Evolutionary conservation across 148 eudicot species (phyloP).

Genomic region (Polygonum maritimum): DNA sequence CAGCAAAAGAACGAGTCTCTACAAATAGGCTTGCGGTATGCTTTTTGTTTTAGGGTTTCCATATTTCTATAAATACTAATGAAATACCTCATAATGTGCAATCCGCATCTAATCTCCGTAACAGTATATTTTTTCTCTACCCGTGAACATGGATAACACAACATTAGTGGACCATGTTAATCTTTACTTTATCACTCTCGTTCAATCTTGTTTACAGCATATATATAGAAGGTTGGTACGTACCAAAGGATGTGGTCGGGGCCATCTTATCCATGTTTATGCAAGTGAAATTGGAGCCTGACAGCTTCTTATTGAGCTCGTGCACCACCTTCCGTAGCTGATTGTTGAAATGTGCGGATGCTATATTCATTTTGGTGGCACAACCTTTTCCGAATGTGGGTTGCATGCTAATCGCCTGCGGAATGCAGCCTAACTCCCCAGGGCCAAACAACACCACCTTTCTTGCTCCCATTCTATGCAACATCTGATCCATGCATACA

Average conservation of each 20-base stretch:
- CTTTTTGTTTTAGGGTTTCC: no score
- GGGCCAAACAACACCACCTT: conserved; percentile 39
- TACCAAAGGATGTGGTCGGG: not conserved
- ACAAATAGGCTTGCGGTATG: no score
- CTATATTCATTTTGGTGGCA: conserved; percentile 20
- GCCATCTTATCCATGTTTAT: conserved; percentile 23
- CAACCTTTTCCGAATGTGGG: conserved; percentile 13
- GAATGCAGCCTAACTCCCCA: conserved; percentile 34
- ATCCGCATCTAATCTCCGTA: no score
- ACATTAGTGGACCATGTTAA: no score
- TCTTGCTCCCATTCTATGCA: conserved; percentile 45
- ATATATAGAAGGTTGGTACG: not conserved
- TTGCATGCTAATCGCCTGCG: conserved; percentile 3
- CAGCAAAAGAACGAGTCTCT: no score
- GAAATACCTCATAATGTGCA: no score
- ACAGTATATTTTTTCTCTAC: no score
- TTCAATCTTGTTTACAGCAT: no score
- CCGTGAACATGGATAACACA: no score
- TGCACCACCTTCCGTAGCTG: conserved; percentile 23
- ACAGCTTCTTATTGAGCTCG: conserved; percentile 19
- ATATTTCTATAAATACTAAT: no score
- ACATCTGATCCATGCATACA: conserved; percentile 8
- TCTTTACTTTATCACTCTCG: no score
- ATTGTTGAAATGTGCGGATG: conserved; percentile 26
- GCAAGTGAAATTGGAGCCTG: conserved; percentile 28